Conservation (phyloP, 345 rosid genomes). For the Lepidium didymum region DNA sequence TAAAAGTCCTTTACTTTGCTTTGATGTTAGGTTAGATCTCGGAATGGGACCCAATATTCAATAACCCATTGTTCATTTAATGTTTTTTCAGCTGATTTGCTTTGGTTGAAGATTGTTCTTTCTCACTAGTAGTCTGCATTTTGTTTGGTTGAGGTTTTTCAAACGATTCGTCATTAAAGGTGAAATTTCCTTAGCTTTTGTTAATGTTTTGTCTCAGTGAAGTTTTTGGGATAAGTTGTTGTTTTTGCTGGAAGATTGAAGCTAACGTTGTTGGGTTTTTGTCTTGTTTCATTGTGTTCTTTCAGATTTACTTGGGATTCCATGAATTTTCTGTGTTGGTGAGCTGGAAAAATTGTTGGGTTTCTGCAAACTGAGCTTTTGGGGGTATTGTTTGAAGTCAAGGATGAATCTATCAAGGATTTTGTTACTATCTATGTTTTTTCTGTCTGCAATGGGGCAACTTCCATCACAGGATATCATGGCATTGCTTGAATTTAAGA, state of each 20-base stretch:
- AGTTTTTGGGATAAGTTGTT: not conserved
- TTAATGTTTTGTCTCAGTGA: not conserved
- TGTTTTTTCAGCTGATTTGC: conserved; percentile 29
- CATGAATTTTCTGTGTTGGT: conserved; percentile 10
- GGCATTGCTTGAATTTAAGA: conserved; percentile 90
- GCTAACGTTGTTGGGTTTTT: not conserved
- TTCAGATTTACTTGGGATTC: conserved; percentile 19
- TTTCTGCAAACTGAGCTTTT: conserved; percentile 11
- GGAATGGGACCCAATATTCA: conserved; percentile 29
- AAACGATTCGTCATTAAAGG: conserved; percentile 23
- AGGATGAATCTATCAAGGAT: conserved; percentile 50
- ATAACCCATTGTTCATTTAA: conserved; percentile 34
- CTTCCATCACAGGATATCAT: conserved; percentile 96
- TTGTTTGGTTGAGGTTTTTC: conserved; percentile 2
- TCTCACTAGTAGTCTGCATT: conserved; percentile 18
- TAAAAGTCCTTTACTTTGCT: conserved; percentile 28
- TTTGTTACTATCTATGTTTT: conserved; percentile 36
- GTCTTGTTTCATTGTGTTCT: conserved; percentile 2
- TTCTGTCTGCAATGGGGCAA: conserved; percentile 62
- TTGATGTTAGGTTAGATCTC: conserved; percentile 31
- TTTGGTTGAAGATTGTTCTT: conserved; percentile 23
- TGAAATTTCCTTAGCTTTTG: not conserved
- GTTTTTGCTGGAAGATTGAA: not conserved
- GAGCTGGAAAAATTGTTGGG: conserved; percentile 5
- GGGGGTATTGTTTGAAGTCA: not conserved